Conservation (phyloP, 768 basidiomycete genomes). For the Rhizopogon salebrosus region DNA sequence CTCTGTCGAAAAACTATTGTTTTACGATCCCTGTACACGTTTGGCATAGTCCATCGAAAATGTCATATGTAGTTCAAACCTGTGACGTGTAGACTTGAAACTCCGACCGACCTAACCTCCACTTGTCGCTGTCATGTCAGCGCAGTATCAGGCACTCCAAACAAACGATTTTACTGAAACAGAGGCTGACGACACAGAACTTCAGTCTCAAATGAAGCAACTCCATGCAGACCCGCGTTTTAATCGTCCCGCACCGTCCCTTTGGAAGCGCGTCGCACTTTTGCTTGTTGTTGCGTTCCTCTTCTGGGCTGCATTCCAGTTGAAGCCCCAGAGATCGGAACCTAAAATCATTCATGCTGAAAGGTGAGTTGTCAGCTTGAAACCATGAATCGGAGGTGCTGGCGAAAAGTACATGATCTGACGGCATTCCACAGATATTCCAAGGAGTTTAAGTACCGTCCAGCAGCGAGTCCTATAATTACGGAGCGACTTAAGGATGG, state of each 20-base stretch:
- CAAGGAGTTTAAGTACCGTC: conserved; percentile 74
- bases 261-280: conserved; percentile 43
- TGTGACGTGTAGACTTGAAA: not conserved
- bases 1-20: too few species aligned
- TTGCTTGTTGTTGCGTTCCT: conserved; percentile 35
- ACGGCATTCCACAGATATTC: conserved; percentile 56
- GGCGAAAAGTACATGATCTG: not conserved
- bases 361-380: conserved; percentile 39
- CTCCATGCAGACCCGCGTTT: conserved; percentile 27
- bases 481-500: conserved; percentile 76
- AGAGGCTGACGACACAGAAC: not conserved
- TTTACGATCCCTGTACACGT: too few species aligned
- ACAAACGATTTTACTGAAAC: not conserved
- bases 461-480: conserved; percentile 80
- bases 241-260: conserved; percentile 33
- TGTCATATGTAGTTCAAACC: too few species aligned
- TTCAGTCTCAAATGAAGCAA: not conserved
- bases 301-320: conserved; percentile 39
- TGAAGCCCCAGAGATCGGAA: conserved; percentile 23
- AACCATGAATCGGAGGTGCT: not conserved
- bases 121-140: not conserved
- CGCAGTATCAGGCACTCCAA: not conserved
- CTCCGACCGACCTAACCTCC: not conserved
- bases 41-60: too few species aligned
- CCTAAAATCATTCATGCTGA: conserved; percentile 55